These are phyloP conservation scores for Arthrobotrys sinensis DNA, from an alignment of 2,329 filamentous ascomycete species.

Conservation along the genomic window DNA sequence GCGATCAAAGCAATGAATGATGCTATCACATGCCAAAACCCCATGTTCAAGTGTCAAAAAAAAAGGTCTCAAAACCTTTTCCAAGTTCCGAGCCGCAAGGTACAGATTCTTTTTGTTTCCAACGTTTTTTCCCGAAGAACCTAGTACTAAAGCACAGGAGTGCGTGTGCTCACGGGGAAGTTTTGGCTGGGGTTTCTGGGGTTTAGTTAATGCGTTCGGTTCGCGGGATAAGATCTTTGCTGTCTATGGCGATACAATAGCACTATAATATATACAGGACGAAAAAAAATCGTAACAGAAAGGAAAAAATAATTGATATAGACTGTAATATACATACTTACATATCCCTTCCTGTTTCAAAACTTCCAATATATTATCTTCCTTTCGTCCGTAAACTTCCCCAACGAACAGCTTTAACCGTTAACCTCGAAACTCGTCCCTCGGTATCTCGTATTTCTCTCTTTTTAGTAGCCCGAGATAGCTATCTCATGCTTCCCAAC, in stretches of 20 bases:
- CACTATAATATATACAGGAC: no score
- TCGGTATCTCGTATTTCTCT: constrained; percentile 1
- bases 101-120: background rate
- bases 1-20: constrained; percentile 1
- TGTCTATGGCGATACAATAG: no score
- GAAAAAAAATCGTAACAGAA: no score
- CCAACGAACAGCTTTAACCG: background rate
- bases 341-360: background rate
- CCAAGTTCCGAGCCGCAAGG: constrained; percentile 1
- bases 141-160: no score
- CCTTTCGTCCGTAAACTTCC: constrained; percentile 2
- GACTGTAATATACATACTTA: background rate
- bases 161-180: no score
- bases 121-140: no score
- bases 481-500: constrained; percentile 24
- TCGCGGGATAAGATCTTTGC: no score
- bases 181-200: no score
- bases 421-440: constrained; percentile 31
- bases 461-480: background rate
- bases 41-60: constrained; percentile 37
- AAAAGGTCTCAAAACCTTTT: no score
- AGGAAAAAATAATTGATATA: background rate
- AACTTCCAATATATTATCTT: background rate
- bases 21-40: constrained; percentile 55
- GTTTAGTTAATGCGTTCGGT: no score